phyloP scores from a whole-genome alignment of 257 asterid species.

The Echium plantagineum region DNA sequence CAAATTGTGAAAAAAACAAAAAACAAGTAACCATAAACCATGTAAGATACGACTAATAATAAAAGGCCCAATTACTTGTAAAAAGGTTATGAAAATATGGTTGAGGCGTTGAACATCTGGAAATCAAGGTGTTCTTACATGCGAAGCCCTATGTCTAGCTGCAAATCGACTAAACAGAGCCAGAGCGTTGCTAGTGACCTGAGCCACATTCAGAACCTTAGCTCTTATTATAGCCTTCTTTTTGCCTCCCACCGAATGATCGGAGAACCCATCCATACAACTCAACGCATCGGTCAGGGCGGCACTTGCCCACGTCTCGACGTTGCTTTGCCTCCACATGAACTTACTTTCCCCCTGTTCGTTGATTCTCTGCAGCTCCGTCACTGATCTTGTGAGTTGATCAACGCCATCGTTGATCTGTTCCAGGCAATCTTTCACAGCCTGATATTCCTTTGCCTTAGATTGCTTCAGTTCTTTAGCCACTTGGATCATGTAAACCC shows the following conservation, averaged over 20 bases:
- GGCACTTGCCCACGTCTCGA: background rate
- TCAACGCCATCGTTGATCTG: constrained; percentile 34
- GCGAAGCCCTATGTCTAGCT: constrained; percentile 2
- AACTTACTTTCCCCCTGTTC: constrained; percentile 12
- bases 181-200: constrained; percentile 2
- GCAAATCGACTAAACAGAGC: constrained; percentile 5
- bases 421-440: constrained; percentile 24
- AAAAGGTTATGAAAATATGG: too few species aligned
- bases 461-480: constrained; percentile 19
- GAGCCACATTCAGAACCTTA: constrained; percentile 3
- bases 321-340: background rate
- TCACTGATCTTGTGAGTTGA: constrained; percentile 26
- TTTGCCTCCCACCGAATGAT: background rate
- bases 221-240: constrained; percentile 1
- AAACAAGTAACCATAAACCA: too few species aligned
- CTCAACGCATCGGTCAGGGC: background rate
- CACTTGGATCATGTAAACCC: constrained; percentile 11
- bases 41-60: too few species aligned
- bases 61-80: too few species aligned
- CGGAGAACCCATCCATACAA: constrained; percentile 1
- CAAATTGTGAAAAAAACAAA: too few species aligned
- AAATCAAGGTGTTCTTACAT: background rate
- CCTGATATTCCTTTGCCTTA: constrained; percentile 11
- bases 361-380: constrained; percentile 24
- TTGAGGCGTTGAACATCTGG: too few species aligned